Base-by-base conservation (phyloP, 2,329 filamentous ascomycete species). In the Fusarium floridanum region DNA sequence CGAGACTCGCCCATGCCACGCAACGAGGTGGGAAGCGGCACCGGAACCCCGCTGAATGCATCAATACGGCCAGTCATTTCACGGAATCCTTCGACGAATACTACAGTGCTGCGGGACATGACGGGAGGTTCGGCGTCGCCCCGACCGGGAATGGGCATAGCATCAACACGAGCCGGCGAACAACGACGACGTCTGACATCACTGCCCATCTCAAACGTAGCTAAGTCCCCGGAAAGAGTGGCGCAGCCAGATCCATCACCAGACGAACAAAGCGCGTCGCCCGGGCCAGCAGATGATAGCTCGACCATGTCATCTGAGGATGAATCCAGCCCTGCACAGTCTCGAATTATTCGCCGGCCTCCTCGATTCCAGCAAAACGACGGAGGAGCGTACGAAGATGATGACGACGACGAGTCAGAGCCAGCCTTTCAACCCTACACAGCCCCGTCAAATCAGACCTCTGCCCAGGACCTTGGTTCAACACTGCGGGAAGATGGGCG, bases 321-420 rank as follows among this genome's bases (percentile, higher is more conserved):
- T 32, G 86, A 85, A 32, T 90, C 87, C 1, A 86, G 85, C 71
- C 87, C 88, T 0, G 89, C 87, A 5, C 87, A 91, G 77, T 91
- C 89, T 16, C 86, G 89, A 66, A 90, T 91, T 72, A 90, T 91
- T 76, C 87, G 88, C 24, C 87, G 89, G 3, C 89, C 89, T 4
- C 89, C 89, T 12, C 85, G 88, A 22, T 90, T 87, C 67, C 84
- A 86, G 59, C 78, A 77, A 55, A 78, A 78, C 62, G 84, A 86
- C n/a, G 80, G 78, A 14, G 76, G 77, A 5, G 80, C 77, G 6
- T 85, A 84, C 34, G 83, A 82, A 14, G 87, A 83, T 22, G 89
- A 90, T n/a, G 88, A 89, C 3, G 90, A 90, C 12, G 87, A 88
- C 2, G 88, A 90, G 64, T 85, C 84, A 4, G 88, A 90, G 73